Percentiles rank a stretch among this genome's conserved stretches.
Conservation (phyloP, 176 grass and related monocot genomes). For the Leersia perrieri region DNA sequence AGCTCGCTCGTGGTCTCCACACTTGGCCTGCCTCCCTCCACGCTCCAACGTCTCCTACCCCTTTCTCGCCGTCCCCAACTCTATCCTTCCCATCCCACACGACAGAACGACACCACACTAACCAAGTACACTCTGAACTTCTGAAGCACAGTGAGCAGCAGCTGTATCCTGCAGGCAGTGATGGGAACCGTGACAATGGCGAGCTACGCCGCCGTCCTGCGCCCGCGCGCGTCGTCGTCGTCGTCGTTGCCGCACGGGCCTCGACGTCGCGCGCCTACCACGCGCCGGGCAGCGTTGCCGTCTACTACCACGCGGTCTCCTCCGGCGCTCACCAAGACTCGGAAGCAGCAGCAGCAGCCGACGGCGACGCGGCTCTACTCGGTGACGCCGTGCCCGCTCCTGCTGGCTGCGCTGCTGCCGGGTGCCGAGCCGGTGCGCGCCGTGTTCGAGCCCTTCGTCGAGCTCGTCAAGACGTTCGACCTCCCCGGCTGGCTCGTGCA, state of each 20-base stretch:
- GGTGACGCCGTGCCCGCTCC: slow-evolving; percentile 63
- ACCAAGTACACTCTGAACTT: background rate
- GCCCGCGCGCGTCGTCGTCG: slow-evolving; percentile 14
- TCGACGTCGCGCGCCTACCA: background rate
- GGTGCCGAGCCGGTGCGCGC: slow-evolving; percentile 59
- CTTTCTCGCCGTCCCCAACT: slow-evolving; percentile 7
- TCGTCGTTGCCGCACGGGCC: background rate
- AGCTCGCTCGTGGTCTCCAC: slow-evolving; percentile 19
- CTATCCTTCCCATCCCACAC: background rate
- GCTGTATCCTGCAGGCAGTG: too few species aligned
- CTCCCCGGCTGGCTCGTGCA: slow-evolving; percentile 89
- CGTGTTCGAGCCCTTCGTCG: slow-evolving; percentile 74
- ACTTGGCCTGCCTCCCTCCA: slow-evolving; percentile 69
- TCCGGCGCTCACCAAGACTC: too few species aligned
- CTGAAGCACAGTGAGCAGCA: background rate
- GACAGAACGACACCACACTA: background rate
- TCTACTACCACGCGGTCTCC: background rate
- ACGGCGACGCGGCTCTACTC: slow-evolving; percentile 49
- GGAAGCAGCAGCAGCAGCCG: too few species aligned
- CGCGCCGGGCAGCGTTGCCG: slow-evolving; percentile 1
- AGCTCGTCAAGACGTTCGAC: slow-evolving; percentile 68
- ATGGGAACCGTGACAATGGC: slow-evolving; percentile 53
- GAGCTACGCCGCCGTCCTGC: slow-evolving; percentile 43
- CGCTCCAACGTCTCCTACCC: slow-evolving; percentile 20
- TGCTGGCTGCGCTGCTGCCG: slow-evolving; percentile 65